Percentiles rank a stretch among this genome's conserved stretches.
phyloP scores from a whole-genome alignment of 306 rosid genomes.

The Vigna hirtella region DNA sequence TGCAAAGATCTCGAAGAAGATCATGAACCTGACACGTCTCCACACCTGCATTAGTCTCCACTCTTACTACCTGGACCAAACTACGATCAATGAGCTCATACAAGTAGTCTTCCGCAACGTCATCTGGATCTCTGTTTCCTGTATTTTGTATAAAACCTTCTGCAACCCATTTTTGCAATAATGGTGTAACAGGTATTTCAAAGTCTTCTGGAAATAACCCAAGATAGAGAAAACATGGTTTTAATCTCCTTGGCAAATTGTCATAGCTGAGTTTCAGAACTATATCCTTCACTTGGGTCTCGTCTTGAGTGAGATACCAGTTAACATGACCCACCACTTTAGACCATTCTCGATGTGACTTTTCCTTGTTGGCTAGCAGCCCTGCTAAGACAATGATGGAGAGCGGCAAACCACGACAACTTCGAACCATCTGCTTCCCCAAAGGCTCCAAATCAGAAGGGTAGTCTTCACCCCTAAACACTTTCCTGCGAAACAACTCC shows the following conservation, averaged over 20 bases:
- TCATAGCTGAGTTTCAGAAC: slow-evolving; percentile 44
- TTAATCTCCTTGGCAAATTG: slow-evolving; percentile 31
- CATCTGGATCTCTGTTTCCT: slow-evolving; percentile 11
- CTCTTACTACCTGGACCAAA: slow-evolving; percentile 27
- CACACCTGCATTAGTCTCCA: not conserved
- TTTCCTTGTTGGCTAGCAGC: slow-evolving; percentile 39
- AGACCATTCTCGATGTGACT: slow-evolving; percentile 35
- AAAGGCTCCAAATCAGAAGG: slow-evolving; percentile 31
- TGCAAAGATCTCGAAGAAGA: slow-evolving; percentile 40
- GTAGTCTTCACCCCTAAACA: slow-evolving; percentile 34
- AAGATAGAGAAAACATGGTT: slow-evolving; percentile 44
- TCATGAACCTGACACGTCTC: slow-evolving; percentile 40
- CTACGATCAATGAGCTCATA: slow-evolving; percentile 46
- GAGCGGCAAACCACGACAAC: slow-evolving; percentile 40
- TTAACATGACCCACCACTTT: slow-evolving; percentile 31
- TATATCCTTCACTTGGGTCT: slow-evolving; percentile 39
- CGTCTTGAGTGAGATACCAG: slow-evolving; percentile 30
- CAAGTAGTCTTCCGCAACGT: slow-evolving; percentile 42
- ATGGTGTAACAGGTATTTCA: slow-evolving; percentile 27
- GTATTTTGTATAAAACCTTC: slow-evolving; percentile 43
- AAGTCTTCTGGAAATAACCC: slow-evolving; percentile 41
- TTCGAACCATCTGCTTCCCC: slow-evolving; percentile 23
- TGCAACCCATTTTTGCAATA: slow-evolving; percentile 27
- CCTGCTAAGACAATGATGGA: slow-evolving; percentile 42
- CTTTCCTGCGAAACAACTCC: slow-evolving; percentile 42